Evolutionary conservation across 108 stramenopile species (phyloP).

Genomic region (Nitzschia sp.): DNA sequence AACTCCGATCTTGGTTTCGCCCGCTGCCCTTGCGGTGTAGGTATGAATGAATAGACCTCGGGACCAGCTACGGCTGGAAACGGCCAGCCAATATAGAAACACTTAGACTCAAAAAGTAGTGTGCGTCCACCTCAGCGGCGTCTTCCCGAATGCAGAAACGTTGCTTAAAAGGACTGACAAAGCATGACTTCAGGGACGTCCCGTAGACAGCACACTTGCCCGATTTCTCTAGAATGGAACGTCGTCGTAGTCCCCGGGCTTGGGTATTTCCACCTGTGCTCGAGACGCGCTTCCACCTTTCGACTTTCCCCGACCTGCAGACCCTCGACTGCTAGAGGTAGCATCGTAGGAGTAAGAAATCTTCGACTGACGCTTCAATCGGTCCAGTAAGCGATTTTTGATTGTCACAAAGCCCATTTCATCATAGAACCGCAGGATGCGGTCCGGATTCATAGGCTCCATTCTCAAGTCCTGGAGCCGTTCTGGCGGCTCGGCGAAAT

Average conservation of each 20-base stretch:
- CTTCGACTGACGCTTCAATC: conserved; percentile 11
- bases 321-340: neutral
- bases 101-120: too few species aligned
- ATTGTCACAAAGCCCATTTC: conserved; percentile 63
- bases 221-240: conserved; percentile 80
- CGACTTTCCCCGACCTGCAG: neutral
- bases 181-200: too few species aligned
- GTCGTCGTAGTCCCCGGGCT: conserved; percentile 55
- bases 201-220: too few species aligned
- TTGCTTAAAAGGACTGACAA: too few species aligned
- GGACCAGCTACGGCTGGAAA: too few species aligned
- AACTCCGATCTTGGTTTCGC: too few species aligned
- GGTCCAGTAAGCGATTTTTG: conserved; percentile 38
- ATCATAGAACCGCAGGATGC: conserved; percentile 62
- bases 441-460: conserved; percentile 47
- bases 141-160: too few species aligned
- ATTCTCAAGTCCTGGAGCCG: conserved; percentile 42
- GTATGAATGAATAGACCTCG: too few species aligned
- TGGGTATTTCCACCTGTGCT: conserved; percentile 52
- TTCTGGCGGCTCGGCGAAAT: conserved; percentile 4
- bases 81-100: too few species aligned
- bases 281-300: conserved; percentile 13
- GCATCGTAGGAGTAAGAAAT: neutral
- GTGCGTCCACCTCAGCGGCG: too few species aligned
- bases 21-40: too few species aligned